Conservation (phyloP, 2,329 filamentous ascomycete species). For the Fusarium continuum region DNA sequence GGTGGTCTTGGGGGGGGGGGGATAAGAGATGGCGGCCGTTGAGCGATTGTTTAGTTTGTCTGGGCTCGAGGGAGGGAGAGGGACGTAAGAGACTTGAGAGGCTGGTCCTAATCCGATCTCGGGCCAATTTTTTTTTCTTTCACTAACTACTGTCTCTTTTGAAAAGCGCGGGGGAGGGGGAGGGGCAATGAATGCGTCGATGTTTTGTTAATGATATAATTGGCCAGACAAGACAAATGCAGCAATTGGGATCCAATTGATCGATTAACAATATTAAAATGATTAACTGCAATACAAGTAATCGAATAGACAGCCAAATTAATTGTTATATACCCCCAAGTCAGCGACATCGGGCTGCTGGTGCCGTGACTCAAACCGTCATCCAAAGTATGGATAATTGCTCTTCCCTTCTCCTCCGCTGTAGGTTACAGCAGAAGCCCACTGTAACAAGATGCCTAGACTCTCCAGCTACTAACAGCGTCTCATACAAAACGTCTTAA, state of each 20-base stretch:
- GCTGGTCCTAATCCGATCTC: slow-evolving; percentile 27
- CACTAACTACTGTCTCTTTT: neutral
- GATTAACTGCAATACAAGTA: neutral
- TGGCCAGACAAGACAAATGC: neutral
- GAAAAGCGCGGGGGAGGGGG: slow-evolving; percentile 23
- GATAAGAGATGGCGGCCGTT: slow-evolving; percentile 30
- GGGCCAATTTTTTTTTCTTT: slow-evolving; percentile 22
- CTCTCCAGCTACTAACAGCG: neutral
- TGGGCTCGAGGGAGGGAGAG: neutral
- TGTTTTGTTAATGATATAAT: slow-evolving; percentile 7
- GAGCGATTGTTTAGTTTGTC: slow-evolving; percentile 27
- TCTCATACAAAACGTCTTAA: slow-evolving; percentile 17
- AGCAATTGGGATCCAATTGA: slow-evolving; percentile 13
- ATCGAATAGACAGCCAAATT: neutral
- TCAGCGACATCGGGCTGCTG: slow-evolving; percentile 22
- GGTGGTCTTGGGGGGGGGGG: no score
- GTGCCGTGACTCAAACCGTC: slow-evolving; percentile 25
- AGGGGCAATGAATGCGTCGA: slow-evolving; percentile 9
- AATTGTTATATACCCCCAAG: slow-evolving; percentile 4
- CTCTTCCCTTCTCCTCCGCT: slow-evolving; percentile 17
- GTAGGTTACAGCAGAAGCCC: neutral
- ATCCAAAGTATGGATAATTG: slow-evolving; percentile 31
- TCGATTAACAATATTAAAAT: neutral
- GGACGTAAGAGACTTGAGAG: neutral
- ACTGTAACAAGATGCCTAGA: neutral